Evolutionary conservation across 129 eudicot genomes (phyloP).

Genomic region (Flaveria sonorensis): DNA sequence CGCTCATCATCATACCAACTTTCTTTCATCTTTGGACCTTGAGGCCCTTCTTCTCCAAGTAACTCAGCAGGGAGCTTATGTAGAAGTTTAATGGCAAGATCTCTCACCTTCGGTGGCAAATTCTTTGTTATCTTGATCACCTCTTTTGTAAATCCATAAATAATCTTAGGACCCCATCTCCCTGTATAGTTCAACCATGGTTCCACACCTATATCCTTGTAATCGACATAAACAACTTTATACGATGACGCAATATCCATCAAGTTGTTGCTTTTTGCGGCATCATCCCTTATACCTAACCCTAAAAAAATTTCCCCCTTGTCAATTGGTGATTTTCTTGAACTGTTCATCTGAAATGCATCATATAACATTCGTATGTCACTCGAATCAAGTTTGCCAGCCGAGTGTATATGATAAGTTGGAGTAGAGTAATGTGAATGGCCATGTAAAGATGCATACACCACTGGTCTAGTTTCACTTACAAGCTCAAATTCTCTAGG

Average conservation of each 20-base stretch:
- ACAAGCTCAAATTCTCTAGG: slow-evolving; percentile 29
- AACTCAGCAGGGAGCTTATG: slow-evolving; percentile 27
- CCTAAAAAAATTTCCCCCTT: slow-evolving; percentile 19
- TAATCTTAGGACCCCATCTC: slow-evolving; percentile 42
- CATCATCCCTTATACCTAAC: slow-evolving; percentile 34
- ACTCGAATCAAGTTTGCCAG: neutral
- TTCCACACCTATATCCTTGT: neutral
- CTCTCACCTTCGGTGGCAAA: slow-evolving; percentile 13
- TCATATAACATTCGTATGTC: slow-evolving; percentile 4
- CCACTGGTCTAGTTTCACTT: slow-evolving; percentile 31
- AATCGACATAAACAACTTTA: slow-evolving; percentile 22
- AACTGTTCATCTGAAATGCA: neutral
- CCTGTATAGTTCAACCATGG: slow-evolving; percentile 40
- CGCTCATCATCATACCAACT: slow-evolving; percentile 32
- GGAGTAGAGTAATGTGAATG: slow-evolving; percentile 36
- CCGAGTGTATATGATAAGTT: slow-evolving; percentile 8
- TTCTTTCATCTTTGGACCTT: slow-evolving; percentile 35
- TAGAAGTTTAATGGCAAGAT: neutral
- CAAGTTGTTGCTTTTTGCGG: slow-evolving; percentile 24
- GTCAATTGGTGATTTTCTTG: slow-evolving; percentile 5
- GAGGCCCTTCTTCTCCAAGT: slow-evolving; percentile 41
- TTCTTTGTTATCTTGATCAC: neutral
- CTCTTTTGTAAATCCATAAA: slow-evolving; percentile 2
- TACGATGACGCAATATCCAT: slow-evolving; percentile 34
- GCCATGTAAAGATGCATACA: slow-evolving; percentile 46